Conservation (phyloP, 305 asterid genomes). For the Fraxinus sp. region DNA sequence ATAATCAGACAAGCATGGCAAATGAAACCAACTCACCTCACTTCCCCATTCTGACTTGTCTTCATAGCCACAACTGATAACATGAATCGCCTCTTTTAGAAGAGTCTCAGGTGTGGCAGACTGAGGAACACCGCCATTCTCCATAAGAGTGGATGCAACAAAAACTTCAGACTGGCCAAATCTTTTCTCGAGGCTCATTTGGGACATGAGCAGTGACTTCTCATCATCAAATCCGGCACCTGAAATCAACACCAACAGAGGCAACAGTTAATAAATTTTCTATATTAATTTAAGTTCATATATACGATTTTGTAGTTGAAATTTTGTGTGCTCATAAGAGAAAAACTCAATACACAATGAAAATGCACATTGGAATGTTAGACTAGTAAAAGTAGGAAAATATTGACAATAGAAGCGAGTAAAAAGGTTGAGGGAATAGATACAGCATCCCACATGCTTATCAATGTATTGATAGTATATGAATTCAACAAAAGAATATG, state of each 20-base stretch:
- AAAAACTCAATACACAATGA: background rate
- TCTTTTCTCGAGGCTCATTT: constrained; percentile 68
- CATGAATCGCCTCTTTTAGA: constrained; percentile 82
- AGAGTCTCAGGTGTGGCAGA: constrained; percentile 59
- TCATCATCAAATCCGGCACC: constrained; percentile 64
- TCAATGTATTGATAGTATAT: background rate
- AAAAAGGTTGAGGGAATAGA: background rate
- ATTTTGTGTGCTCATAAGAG: background rate
- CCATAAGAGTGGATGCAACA: constrained; percentile 74
- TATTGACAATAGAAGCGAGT: background rate
- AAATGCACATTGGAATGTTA: background rate
- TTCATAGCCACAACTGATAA: constrained; percentile 85
- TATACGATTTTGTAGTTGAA: background rate
- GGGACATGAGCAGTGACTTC: constrained; percentile 65
- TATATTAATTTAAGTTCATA: background rate
- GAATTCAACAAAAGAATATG: background rate
- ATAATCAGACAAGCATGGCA: background rate
- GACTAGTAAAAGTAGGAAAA: background rate
- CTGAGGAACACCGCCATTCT: constrained; percentile 78
- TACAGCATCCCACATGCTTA: background rate
- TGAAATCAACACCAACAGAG: background rate
- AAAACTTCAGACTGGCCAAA: constrained; percentile 77
- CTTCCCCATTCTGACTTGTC: constrained; percentile 84
- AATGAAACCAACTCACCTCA: constrained; percentile 43
- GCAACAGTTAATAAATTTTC: background rate